Conservation (phyloP, 2,329 filamentous ascomycete species). For the Fusarium abutilonis region DNA sequence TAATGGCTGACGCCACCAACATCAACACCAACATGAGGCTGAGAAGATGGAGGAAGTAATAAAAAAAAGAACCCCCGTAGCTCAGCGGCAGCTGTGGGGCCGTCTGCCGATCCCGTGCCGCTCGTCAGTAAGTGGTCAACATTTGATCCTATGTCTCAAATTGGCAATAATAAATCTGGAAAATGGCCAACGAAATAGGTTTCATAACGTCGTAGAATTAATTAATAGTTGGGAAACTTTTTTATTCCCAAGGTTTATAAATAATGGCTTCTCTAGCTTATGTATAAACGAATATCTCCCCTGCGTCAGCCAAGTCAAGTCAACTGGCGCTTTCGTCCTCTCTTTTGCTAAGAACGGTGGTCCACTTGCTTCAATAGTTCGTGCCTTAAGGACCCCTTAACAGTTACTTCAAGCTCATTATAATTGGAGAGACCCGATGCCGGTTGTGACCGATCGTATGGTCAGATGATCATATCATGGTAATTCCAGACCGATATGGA, state of each 20-base stretch:
- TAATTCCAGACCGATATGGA: constrained; percentile 9
- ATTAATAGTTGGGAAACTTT: neutral
- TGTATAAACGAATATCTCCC: no score
- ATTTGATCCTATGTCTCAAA: constrained; percentile 11
- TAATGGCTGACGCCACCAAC: no score
- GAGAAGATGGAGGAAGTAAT: neutral
- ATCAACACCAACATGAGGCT: no score
- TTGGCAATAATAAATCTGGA: constrained; percentile 4
- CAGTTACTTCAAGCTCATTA: neutral
- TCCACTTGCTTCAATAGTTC: constrained; percentile 2
- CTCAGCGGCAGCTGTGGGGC: constrained; percentile 19
- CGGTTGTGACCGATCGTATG: neutral
- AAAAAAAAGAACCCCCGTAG: neutral
- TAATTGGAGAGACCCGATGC: constrained; percentile 15
- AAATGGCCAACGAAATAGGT: neutral
- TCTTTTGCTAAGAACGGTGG: neutral
- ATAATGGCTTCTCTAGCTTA: no score
- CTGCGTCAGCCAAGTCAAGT: neutral
- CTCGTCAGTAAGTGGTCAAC: constrained; percentile 20
- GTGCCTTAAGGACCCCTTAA: neutral
- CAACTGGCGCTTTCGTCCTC: neutral
- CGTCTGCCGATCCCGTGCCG: constrained; percentile 16
- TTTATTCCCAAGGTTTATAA: no score
- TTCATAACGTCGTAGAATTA: neutral
- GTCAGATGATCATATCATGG: constrained; percentile 11